Evolutionary conservation across 345 rosid species (phyloP).

Genomic region (Pugionium cornutum): DNA sequence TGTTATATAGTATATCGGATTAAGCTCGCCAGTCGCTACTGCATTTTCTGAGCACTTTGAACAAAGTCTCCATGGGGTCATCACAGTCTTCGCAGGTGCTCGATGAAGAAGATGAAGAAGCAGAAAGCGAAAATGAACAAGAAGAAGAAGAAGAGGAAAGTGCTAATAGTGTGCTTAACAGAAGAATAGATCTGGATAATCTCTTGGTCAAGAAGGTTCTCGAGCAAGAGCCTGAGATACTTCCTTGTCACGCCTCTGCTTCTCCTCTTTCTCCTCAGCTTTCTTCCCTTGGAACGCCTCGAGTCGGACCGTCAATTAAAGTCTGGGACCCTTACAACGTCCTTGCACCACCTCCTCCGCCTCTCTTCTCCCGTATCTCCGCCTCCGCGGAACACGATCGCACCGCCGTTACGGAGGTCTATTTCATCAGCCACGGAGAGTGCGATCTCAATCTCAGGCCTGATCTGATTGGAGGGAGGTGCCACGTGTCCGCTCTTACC

Average conservation of each 20-base stretch:
- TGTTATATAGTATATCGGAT: neutral
- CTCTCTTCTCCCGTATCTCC: conserved; percentile 47
- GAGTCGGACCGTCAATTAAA: conserved; percentile 92
- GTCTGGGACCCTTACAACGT: conserved; percentile 99
- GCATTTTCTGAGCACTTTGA: conserved; percentile 19
- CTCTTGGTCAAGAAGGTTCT: conserved; percentile 75
- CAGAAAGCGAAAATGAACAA: conserved; percentile 16
- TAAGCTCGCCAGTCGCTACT: conserved; percentile 23
- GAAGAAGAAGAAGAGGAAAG: conserved; percentile 30
- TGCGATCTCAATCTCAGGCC: conserved; percentile 75
- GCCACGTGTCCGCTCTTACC: conserved; percentile 69
- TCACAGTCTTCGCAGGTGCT: conserved; percentile 33
- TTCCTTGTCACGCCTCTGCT: conserved; percentile 92
- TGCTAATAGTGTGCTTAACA: conserved; percentile 37
- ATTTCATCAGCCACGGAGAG: conserved; percentile 81
- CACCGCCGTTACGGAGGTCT: conserved; percentile 53
- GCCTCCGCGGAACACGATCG: conserved; percentile 45
- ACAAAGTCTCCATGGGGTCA: conserved; percentile 29
- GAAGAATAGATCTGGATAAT: conserved; percentile 43
- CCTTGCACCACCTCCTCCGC: conserved; percentile 67
- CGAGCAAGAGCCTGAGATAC: conserved; percentile 89
- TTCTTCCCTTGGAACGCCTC: conserved; percentile 87
- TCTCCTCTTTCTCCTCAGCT: conserved; percentile 97
- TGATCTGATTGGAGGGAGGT: conserved; percentile 85
- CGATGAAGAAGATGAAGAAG: conserved; percentile 35